phyloP scores from a whole-genome alignment of 768 basidiomycete species.

The Phanerochaete carnosa region DNA sequence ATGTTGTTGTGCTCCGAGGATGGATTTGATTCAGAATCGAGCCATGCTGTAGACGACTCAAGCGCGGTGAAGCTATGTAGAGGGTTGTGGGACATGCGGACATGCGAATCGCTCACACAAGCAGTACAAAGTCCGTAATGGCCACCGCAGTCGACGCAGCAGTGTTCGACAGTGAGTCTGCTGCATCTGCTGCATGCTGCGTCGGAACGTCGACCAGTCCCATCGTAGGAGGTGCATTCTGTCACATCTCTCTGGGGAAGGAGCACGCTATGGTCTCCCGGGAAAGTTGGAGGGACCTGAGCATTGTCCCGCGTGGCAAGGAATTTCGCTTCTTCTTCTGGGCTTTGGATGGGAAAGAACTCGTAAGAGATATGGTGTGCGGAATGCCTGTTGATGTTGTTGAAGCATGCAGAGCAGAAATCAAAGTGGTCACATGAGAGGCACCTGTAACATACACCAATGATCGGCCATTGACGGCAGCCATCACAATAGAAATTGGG shows the following conservation, averaged over 20 bases:
- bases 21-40: neutral
- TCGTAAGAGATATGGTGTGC: conserved; percentile 3
- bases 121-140: conserved; percentile 75
- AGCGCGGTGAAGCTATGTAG: neutral
- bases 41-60: neutral
- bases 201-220: neutral
- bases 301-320: neutral
- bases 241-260: conserved; percentile 52
- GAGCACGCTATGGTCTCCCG: neutral
- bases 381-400: conserved; percentile 15
- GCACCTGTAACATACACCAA: conserved; percentile 73
- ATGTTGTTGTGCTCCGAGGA: neutral
- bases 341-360: conserved; percentile 6
- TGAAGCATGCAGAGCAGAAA: conserved; percentile 59
- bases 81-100: neutral
- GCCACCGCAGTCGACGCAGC: conserved; percentile 76
- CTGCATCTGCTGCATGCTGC: conserved; percentile 52
- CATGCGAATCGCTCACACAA: conserved; percentile 38
- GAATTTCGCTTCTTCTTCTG: neutral
- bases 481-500: conserved; percentile 48
- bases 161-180: conserved; percentile 59
- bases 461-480: conserved; percentile 54
- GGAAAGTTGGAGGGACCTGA: neutral
- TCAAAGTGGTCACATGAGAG: conserved; percentile 77
- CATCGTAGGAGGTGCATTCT: conserved; percentile 54